Conservation (phyloP, 805 yeast species). For the Yarrowia sp. region DNA sequence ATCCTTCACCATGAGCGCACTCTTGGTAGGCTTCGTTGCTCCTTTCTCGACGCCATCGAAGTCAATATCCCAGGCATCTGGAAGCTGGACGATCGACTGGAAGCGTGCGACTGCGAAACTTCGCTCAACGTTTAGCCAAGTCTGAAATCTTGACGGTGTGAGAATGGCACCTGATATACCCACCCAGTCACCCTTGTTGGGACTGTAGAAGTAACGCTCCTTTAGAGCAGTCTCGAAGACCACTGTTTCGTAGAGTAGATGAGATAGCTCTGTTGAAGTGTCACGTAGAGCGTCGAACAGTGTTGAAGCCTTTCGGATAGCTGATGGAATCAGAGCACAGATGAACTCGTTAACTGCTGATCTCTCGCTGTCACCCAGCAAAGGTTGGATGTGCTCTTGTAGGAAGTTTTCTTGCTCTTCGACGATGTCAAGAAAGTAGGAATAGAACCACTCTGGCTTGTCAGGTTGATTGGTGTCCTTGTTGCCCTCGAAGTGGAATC, state of each 20-base stretch:
- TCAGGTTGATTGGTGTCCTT: conserved; percentile 67
- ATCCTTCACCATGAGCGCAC: conserved; percentile 64
- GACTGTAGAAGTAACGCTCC: conserved; percentile 57
- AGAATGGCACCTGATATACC: conserved; percentile 53
- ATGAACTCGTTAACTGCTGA: conserved; percentile 55
- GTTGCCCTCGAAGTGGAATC: conserved; percentile 65
- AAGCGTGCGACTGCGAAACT: conserved; percentile 56
- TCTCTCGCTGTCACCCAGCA: conserved; percentile 41
- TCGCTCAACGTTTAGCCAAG: conserved; percentile 64
- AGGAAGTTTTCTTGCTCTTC: conserved; percentile 49
- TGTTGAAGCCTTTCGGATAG: conserved; percentile 54
- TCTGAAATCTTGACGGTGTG: conserved; percentile 49
- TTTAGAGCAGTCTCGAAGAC: conserved; percentile 62
- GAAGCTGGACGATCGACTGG: conserved; percentile 57
- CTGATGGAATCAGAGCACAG: conserved; percentile 56
- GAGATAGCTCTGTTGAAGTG: conserved; percentile 61
- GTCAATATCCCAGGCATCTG: conserved; percentile 65
- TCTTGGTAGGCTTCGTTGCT: conserved; percentile 65
- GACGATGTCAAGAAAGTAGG: conserved; percentile 52
- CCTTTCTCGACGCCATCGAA: conserved; percentile 57
- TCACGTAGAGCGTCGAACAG: conserved; percentile 46
- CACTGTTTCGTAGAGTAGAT: conserved; percentile 63
- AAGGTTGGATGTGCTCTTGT: conserved; percentile 43
- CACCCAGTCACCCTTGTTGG: conserved; percentile 54
- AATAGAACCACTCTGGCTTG: conserved; percentile 75